Evolutionary conservation across 148 eudicot genomes (phyloP).

Genomic region (Arctostaphylos glauca): DNA sequence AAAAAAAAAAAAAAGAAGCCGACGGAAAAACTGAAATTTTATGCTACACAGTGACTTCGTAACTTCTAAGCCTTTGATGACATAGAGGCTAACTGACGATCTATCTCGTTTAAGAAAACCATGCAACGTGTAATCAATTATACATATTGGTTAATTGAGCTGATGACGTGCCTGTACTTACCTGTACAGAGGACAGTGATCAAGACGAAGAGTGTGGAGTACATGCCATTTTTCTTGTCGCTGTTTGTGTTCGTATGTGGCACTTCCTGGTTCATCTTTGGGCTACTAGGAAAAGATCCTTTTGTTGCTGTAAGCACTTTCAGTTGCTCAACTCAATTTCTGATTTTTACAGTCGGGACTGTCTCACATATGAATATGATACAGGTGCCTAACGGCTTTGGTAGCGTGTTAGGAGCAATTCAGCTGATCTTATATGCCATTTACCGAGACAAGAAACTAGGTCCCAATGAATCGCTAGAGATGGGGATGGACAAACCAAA

Average conservation of each 20-base stretch:
- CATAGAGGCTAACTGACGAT: neutral
- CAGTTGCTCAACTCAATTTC: neutral
- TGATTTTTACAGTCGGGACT: neutral
- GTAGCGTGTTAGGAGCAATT: conserved; percentile 62
- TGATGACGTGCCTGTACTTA: neutral
- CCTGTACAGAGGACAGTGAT: conserved; percentile 68
- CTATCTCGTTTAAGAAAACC: neutral
- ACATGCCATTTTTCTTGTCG: conserved; percentile 87
- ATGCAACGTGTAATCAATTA: too few species aligned
- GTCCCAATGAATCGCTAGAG: conserved; percentile 32
- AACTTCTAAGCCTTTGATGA: too few species aligned
- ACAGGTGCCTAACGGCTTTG: conserved; percentile 83
- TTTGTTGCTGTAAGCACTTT: conserved; percentile 60
- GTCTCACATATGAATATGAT: neutral
- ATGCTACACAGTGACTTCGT: too few species aligned
- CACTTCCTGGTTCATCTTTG: conserved; percentile 81
- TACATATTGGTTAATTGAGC: neutral
- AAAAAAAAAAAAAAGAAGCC: too few species aligned
- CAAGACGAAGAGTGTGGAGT: conserved; percentile 78
- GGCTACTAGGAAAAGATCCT: conserved; percentile 73
- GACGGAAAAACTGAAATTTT: too few species aligned
- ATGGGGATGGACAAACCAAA: conserved; percentile 30
- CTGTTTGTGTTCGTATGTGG: conserved; percentile 82
- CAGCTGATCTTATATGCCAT: conserved; percentile 70
- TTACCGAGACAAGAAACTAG: conserved; percentile 42